These are phyloP conservation scores for Anaeromyces robustus DNA, from an alignment of 192 early-diverging fungal species.

Conservation along the genomic window DNA sequence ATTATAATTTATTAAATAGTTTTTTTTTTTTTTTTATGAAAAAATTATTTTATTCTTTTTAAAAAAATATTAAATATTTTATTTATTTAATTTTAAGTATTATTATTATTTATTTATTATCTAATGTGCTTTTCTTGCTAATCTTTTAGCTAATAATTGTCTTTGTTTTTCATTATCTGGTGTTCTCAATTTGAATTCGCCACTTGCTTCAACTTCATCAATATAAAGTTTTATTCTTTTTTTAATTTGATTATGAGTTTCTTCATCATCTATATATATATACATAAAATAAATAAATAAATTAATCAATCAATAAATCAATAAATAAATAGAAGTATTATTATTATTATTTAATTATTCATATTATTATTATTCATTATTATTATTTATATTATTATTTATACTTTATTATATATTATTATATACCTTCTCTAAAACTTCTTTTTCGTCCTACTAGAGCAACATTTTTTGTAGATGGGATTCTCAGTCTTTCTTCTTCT, in stretches of 20 bases:
- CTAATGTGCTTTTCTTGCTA: not conserved
- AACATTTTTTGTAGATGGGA: conserved; percentile 69
- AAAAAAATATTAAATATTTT: no score
- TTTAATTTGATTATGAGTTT: not conserved
- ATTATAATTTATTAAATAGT: no score
- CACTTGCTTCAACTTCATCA: not conserved
- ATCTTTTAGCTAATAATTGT: not conserved
- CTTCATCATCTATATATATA: not conserved
- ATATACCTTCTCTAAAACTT: not conserved
- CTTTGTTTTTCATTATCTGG: not conserved
- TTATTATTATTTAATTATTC: no score
- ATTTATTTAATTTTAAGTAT: not conserved
- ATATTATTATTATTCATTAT: no score
- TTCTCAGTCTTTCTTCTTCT: conserved; percentile 50
- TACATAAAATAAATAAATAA: no score
- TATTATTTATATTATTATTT: no score
- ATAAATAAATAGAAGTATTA: no score
- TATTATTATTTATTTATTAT: not conserved
- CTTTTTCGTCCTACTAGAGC: conserved; percentile 44
- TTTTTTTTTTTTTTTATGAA: no score
- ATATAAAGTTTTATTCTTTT: not conserved
- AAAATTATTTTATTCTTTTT: no score
- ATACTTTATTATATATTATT: no score
- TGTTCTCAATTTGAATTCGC: not conserved
- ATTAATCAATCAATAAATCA: no score